Evolutionary conservation across 768 basidiomycete genomes (phyloP).

Genomic region (Boletus sp.): DNA sequence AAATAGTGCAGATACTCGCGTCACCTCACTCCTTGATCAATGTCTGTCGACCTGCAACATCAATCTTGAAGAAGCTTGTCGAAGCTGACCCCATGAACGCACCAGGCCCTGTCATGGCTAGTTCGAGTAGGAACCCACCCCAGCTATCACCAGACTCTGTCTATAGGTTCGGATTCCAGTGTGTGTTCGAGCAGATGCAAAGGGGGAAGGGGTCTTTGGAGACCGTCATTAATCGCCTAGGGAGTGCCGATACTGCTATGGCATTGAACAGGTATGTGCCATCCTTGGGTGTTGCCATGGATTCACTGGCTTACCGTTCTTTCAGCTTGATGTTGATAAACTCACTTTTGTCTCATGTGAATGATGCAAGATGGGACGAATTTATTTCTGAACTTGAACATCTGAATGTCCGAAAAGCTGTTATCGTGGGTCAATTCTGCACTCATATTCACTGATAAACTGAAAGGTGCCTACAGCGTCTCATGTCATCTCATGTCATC

Average conservation of each 20-base stretch:
- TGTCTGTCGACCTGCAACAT: conserved; percentile 86
- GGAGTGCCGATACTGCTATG: conserved; percentile 82
- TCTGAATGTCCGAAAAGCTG: conserved; percentile 76
- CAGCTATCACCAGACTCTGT: conserved; percentile 62
- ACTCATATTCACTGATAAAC: neutral
- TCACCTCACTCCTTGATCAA: conserved; percentile 79
- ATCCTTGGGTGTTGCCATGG: neutral
- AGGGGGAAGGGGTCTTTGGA: conserved; percentile 68
- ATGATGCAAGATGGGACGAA: conserved; percentile 72
- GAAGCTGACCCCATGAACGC: conserved; percentile 76
- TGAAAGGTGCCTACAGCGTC: conserved; percentile 45
- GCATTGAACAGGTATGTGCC: conserved; percentile 66
- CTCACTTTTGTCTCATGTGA: conserved; percentile 76
- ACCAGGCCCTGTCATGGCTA: conserved; percentile 53
- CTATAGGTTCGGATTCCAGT: conserved; percentile 79
- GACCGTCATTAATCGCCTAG: conserved; percentile 76
- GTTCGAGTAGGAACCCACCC: conserved; percentile 58
- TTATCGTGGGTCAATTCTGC: conserved; percentile 54
- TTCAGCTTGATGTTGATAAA: conserved; percentile 87
- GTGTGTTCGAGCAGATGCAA: conserved; percentile 80
- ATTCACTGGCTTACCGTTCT: conserved; percentile 7
- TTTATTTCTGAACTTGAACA: conserved; percentile 73
- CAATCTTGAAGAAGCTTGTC: conserved; percentile 85
- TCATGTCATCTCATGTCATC: conserved; percentile 79
- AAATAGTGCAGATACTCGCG: conserved; percentile 74